These are phyloP conservation scores for Phytopythium montanum DNA, from an alignment of 352 stramenopile species.

Conservation along the genomic window DNA sequence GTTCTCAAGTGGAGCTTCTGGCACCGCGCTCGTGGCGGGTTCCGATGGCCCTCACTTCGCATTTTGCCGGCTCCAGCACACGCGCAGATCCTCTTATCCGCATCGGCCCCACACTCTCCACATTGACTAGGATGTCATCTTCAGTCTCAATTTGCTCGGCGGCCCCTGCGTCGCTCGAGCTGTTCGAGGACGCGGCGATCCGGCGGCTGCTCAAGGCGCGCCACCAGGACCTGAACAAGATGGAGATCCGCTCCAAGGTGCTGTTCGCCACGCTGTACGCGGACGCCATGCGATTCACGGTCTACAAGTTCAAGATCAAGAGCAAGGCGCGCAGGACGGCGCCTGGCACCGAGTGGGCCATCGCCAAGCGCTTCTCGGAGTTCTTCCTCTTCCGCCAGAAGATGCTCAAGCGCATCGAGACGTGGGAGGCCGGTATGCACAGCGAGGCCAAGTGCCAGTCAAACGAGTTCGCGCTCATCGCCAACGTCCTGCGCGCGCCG, in stretches of 20 bases:
- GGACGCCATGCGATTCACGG: slow-evolving; percentile 46
- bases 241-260: slow-evolving; percentile 42
- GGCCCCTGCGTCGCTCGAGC: slow-evolving; percentile 8
- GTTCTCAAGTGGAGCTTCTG: too few species aligned
- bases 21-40: not conserved
- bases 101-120: too few species aligned
- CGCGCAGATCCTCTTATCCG: not conserved
- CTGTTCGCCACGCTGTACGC: slow-evolving; percentile 32
- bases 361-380: slow-evolving; percentile 66
- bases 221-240: slow-evolving; percentile 44
- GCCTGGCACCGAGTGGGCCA: slow-evolving; percentile 32
- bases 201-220: slow-evolving; percentile 41
- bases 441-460: slow-evolving; percentile 22
- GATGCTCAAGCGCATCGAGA: slow-evolving; percentile 41
- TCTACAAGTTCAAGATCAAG: slow-evolving; percentile 63
- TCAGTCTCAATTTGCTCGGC: not conserved
- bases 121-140: not conserved
- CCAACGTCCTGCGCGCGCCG: slow-evolving; percentile 34
- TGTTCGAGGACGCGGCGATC: slow-evolving; percentile 20
- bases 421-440: slow-evolving; percentile 34
- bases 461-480: slow-evolving; percentile 42
- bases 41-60: slow-evolving; percentile 4
- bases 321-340: slow-evolving; percentile 25
- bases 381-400: slow-evolving; percentile 50
- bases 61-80: slow-evolving; percentile 7